Evolutionary conservation across 139 green algal genomes (phyloP), one percentile per base, ranked within the genome.

Genomic region (Chlamydomonas sphaeroides): DNA sequence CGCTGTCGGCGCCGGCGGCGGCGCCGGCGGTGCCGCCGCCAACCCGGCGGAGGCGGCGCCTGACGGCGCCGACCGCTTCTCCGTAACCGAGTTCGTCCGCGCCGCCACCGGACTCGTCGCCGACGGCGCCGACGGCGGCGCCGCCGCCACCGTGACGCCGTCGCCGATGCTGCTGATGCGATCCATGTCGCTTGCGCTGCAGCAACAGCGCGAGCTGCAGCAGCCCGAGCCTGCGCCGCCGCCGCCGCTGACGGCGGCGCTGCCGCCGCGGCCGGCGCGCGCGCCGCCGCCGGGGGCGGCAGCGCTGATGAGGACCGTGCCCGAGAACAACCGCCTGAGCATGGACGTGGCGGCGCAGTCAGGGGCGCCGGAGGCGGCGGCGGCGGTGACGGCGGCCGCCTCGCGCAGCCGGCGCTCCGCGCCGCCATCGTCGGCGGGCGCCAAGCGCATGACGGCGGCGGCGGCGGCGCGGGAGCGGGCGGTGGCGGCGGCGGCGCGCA

Each of bases 231-330:
- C 56, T 38, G 57, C 56, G 36, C 36, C 32, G 72, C 36, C 33
- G 62, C 25, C 62, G 33, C 3, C n/a, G 62, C 23, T 7, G 61
- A 3, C 30, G 61, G 7, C 8, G 33, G 4, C n/a, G 49, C 28
- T 28, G 28, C 33, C 18, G 28, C 59, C 30, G 57, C 59, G 14
- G 53, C 36, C 71, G 32, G 17, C 51, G 36, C 53, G 33, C 17
- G 30, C 39, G 41, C 41, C 57, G 73, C 57, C 26, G 28, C 25
- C 11, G 57, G 38, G 10, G 30, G 36, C 41, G 23, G 30, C 68
- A 4, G 56, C 35, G 36, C 18, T 18, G 57, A 85, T 85, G 79
- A 79, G 74, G 45, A 68, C 79, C 14, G 71, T 85, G 26, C 79
- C 68, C 32, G 79, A 85, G 57, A 21, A 85, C 41, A 67, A 59